These are phyloP conservation scores for Fistulina hepatica DNA, from an alignment of 1,284 basidiomycete genomes.

Conservation along the genomic window DNA sequence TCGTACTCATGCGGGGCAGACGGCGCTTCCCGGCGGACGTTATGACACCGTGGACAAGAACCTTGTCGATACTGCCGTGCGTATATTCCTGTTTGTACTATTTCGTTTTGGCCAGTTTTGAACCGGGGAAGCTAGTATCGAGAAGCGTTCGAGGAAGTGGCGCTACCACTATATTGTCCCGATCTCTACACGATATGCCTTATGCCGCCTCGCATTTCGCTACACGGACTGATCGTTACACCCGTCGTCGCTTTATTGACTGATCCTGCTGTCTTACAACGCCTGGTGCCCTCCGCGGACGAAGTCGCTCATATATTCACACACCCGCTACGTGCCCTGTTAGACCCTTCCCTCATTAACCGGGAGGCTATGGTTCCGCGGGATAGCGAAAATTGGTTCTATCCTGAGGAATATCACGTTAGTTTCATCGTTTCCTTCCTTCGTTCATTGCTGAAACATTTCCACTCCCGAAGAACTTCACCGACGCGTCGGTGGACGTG, in stretches of 20 bases:
- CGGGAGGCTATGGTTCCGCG: conserved; percentile 39
- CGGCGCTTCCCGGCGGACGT: conserved; percentile 78
- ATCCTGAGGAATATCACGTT: conserved; percentile 57
- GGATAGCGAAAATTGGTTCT: conserved; percentile 69
- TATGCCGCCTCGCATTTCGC: conserved; percentile 64
- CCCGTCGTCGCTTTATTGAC: conserved; percentile 67
- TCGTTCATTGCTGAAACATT: background rate
- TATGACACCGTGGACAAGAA: conserved; percentile 57
- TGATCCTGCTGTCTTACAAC: conserved; percentile 37
- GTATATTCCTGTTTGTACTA: conserved; percentile 12
- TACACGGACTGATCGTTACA: conserved; percentile 48
- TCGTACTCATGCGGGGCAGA: conserved; percentile 68
- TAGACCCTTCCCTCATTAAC: conserved; percentile 44
- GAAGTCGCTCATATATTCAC: conserved; percentile 76
- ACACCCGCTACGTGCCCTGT: conserved; percentile 61
- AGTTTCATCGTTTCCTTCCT: conserved; percentile 4
- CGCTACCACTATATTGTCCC: conserved; percentile 46
- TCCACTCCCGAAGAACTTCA: conserved; percentile 32
- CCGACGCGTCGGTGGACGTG: conserved; percentile 40
- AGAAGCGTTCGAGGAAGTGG: conserved; percentile 78
- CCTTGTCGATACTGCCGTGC: conserved; percentile 62
- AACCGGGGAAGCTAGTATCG: too few species aligned
- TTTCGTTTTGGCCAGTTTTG: conserved; percentile 33
- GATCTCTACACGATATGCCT: conserved; percentile 53
- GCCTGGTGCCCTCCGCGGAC: conserved; percentile 42